Evolutionary conservation across 2,329 filamentous ascomycete genomes (phyloP).

Genomic region (Fusarium sp.): DNA sequence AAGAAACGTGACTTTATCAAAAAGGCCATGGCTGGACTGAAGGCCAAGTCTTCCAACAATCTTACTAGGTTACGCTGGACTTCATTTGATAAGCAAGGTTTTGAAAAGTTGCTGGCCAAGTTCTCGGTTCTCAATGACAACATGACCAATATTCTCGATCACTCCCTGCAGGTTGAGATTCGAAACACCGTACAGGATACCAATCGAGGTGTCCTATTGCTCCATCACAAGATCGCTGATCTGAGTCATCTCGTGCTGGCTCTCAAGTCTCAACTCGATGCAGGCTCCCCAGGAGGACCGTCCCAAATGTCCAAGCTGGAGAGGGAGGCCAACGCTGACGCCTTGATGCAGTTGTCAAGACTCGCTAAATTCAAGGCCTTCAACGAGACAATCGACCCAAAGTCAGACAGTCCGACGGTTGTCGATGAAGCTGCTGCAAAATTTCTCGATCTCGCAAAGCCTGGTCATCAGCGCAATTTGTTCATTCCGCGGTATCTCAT

Average conservation of each 20-base stretch:
- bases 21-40: conserved; percentile 57
- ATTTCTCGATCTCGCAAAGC: conserved; percentile 56
- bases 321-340: conserved; percentile 56
- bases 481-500: conserved; percentile 54
- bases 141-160: conserved; percentile 62
- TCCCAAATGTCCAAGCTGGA: conserved; percentile 53
- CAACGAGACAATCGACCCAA: conserved; percentile 60
- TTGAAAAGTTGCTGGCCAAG: conserved; percentile 58
- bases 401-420: conserved; percentile 45
- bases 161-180: conserved; percentile 61
- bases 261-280: conserved; percentile 59
- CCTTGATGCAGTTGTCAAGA: conserved; percentile 57
- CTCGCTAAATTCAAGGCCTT: conserved; percentile 66
- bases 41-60: conserved; percentile 53
- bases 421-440: conserved; percentile 55
- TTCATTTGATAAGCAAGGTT: conserved; percentile 60
- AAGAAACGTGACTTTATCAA: conserved; percentile 59
- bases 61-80: conserved; percentile 58
- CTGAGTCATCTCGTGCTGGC: conserved; percentile 61
- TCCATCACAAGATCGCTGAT: conserved; percentile 61
- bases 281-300: conserved; percentile 35
- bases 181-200: conserved; percentile 62
- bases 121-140: conserved; percentile 62
- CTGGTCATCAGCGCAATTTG: conserved; percentile 51
- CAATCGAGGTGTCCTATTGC: conserved; percentile 60